Evolutionary conservation across 257 asterid species (phyloP).

Genomic region (Solanum lycopersicoides): DNA sequence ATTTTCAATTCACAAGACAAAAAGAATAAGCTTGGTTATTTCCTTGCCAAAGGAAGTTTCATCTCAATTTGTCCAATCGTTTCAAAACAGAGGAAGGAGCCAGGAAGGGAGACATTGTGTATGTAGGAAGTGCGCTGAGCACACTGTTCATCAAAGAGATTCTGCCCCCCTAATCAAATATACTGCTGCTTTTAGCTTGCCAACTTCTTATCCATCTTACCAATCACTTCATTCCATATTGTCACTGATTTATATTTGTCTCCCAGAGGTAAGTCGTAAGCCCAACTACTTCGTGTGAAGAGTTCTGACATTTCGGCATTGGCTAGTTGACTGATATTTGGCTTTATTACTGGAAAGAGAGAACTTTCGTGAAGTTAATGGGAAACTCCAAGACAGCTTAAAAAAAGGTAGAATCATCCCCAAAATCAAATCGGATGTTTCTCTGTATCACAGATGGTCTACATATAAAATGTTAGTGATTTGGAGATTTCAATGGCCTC

Average conservation of each 20-base stretch:
- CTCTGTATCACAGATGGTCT: neutral
- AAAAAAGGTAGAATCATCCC: neutral
- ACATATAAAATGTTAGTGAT: neutral
- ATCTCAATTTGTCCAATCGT: neutral
- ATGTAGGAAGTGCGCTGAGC: neutral
- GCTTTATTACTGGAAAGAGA: neutral
- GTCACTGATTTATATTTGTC: neutral
- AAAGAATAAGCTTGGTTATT: neutral
- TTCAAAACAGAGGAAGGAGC: neutral
- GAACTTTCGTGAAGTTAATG: neutral
- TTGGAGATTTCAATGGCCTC: neutral
- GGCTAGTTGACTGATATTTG: neutral
- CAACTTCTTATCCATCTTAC: neutral
- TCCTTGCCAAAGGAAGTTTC: neutral
- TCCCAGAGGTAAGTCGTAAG: neutral
- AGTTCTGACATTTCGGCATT: neutral
- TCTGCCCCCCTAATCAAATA: neutral
- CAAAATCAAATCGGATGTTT: neutral
- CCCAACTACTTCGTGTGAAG: neutral
- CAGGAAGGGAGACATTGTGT: neutral
- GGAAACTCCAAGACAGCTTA: neutral
- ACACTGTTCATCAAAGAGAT: neutral
- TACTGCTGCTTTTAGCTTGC: neutral
- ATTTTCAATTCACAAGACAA: neutral
- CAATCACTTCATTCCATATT: neutral